phyloP scores from a whole-genome alignment of 352 stramenopile species.

The Peronosclerospora sorghi region DNA sequence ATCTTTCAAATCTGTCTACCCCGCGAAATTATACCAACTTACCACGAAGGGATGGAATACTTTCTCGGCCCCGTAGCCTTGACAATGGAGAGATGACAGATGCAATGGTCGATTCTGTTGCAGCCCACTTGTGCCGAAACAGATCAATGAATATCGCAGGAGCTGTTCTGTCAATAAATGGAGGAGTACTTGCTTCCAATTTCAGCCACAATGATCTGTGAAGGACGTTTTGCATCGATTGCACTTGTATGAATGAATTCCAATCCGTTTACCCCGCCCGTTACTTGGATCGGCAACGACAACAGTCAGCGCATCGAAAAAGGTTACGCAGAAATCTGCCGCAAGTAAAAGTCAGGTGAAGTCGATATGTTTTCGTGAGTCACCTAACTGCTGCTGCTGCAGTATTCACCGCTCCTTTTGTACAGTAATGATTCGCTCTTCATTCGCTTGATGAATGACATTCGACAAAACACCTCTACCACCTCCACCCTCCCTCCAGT shows the following conservation, averaged over 20 bases:
- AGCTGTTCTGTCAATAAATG: slow-evolving; percentile 76
- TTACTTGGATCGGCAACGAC: slow-evolving; percentile 21
- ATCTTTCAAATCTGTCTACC: slow-evolving; percentile 50
- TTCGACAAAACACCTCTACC: slow-evolving; percentile 34
- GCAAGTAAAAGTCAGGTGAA: slow-evolving; percentile 76
- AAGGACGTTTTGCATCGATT: slow-evolving; percentile 1
- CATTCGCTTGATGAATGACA: slow-evolving; percentile 39
- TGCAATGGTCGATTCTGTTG: slow-evolving; percentile 7
- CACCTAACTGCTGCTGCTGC: slow-evolving; percentile 52
- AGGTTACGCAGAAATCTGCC: slow-evolving; percentile 81
- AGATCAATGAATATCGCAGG: slow-evolving; percentile 71
- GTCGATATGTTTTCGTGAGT: slow-evolving; percentile 77
- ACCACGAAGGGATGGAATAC: slow-evolving; percentile 7
- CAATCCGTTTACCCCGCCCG: slow-evolving; percentile 17
- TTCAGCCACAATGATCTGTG: slow-evolving; percentile 38
- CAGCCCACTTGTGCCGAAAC: slow-evolving; percentile 45
- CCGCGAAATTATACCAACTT: slow-evolving; percentile 6
- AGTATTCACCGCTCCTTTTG: slow-evolving; percentile 64
- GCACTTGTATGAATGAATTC: slow-evolving; percentile 11
- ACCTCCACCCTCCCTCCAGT: slow-evolving; percentile 39
- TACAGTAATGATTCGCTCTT: slow-evolving; percentile 45
- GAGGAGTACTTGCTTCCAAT: slow-evolving; percentile 18
- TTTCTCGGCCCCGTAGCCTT: slow-evolving; percentile 15
- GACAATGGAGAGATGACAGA: slow-evolving; percentile 18
- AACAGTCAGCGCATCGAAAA: slow-evolving; percentile 71